These are phyloP conservation scores for Parastagonospora nodorum DNA, from an alignment of 2,329 filamentous ascomycete genomes.

Conservation along the genomic window DNA sequence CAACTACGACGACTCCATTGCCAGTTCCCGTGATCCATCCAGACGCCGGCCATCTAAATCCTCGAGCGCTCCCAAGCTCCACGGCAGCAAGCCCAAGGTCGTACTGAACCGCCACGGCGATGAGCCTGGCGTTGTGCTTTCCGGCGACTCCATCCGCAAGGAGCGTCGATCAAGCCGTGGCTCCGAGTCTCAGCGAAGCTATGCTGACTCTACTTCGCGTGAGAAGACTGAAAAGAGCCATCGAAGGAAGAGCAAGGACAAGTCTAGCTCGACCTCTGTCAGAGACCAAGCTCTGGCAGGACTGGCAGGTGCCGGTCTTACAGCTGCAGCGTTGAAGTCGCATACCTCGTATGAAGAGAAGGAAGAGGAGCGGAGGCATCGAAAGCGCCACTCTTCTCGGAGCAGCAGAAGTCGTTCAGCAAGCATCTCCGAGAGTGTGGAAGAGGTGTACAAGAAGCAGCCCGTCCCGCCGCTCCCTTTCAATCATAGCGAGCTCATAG, in stretches of 20 bases:
- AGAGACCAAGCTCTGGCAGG: conserved; percentile 62
- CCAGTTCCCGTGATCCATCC: conserved; percentile 54
- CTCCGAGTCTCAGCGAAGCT: conserved; percentile 53
- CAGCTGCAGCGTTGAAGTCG: conserved; percentile 65
- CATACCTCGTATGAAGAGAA: conserved; percentile 65
- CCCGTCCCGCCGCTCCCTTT: conserved; percentile 80
- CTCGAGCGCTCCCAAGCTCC: conserved; percentile 64
- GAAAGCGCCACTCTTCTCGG: conserved; percentile 54
- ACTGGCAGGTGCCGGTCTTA: conserved; percentile 61
- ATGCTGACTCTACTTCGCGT: conserved; percentile 45
- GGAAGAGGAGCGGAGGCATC: conserved; percentile 50
- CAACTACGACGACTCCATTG: conserved; percentile 61
- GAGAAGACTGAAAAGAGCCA: conserved; percentile 58
- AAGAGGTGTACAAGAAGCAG: conserved; percentile 54
- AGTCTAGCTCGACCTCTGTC: conserved; percentile 45
- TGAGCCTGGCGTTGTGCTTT: conserved; percentile 63
- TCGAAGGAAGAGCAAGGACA: conserved; percentile 60
- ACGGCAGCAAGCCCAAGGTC: conserved; percentile 62
- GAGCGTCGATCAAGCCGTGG: conserved; percentile 60
- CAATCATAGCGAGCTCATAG: conserved; percentile 81
- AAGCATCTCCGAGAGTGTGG: conserved; percentile 60
- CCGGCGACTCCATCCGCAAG: conserved; percentile 59
- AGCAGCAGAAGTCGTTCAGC: conserved; percentile 58
- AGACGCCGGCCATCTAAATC: conserved; percentile 63
- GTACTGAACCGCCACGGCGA: conserved; percentile 63